Base-by-base conservation (phyloP, 106 monocot genomes). In the Apostasia ramifera region DNA sequence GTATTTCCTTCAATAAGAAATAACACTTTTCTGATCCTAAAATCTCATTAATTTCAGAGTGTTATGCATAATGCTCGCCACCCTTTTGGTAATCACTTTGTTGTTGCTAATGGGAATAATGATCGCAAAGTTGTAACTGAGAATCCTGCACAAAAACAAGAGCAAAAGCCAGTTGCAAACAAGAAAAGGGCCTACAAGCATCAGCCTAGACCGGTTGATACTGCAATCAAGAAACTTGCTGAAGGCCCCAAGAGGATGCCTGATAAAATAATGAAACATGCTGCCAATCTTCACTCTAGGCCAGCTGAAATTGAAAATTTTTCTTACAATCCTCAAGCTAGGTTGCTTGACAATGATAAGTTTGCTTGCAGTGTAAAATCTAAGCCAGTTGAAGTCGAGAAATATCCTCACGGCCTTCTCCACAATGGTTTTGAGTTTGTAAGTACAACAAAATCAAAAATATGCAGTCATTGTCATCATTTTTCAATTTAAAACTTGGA, bases 261-360 rank as follows among this genome's bases (percentile, higher is more conserved):
- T 1, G 37, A 3, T 65, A 26, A 3, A 43, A 13, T 12, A 15
- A 48, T 47, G 15, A 47, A 26, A 26, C 26, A 47, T 37, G 37
- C 46, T 3, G 65, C 13, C 65, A 6, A 1, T 48, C 5, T 26
- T 65, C 48, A 65, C 6, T 8, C 65, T 3, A 65, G 37, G 48
- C 65, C 65, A 2, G 5, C 43, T 47, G 65, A 65, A 47, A 65
- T 65, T 65, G 65, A 65, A 44, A 62, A 62, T 44, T 62, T 62
- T 62, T 11, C 62, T 44, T 62, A 62, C 44, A 44, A 45, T 44
- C 44, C 62, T 9, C 12, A 44, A 62, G 45, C 42, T 45, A 13
- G 45, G 9, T n/a, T n/a, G 4, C 3, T 1, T 44, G 7, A 44
- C n/a, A 13, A 7, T 62, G 62, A 59, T 8, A 59, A 59, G 41